Base-by-base conservation (phyloP, 805 yeast genomes). In the Starmerella sp. region DNA sequence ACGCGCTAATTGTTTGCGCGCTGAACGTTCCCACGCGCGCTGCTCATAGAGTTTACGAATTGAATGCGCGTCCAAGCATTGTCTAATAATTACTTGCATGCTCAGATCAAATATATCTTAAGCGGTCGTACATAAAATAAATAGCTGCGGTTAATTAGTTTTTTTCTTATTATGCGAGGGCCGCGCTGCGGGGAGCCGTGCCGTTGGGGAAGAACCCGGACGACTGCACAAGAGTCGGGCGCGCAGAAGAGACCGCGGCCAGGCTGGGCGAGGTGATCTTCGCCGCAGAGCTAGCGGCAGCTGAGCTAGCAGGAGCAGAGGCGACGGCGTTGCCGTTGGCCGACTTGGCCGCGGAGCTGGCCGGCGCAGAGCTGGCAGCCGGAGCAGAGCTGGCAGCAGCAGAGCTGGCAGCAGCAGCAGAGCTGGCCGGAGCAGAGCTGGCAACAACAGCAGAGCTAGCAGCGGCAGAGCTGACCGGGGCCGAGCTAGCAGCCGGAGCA, bases 181-280 rank as follows among this genome's bases (percentile, higher is more conserved):
- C 49, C 29, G 49, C 34, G 49, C 45, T 42, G 30, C 49, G 38
- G n/a, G 49, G 49, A 7, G 49, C 13, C 7, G 49, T 46, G 39
- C 49, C 49, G 30, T 46, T 46, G 9, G 37, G n/a, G 31, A 29
- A 46, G 39, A 46, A 46, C 22, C 30, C 38, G n/a, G 39, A 32
- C 29, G 39, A 32, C 38, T 15, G n/a, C 31, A 34, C 29, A n/a
- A 45, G 15, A 10, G 54, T 37, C 28, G 54, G 49, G 15, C 15
- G 34, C 14, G 54, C 49, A 22, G 54, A 42, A n/a, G 32, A n/a
- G 34, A n/a, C 30, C n/a, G 49, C 35, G 36, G 15, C 39, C 30
- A 2, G 34, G 29, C 43, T 38, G 17, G 42, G 54, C 14, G 52
- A 49, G 9, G 52, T 49, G 31, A 49, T 29, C 52, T 39, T 39